Evolutionary conservation across 2,329 filamentous ascomycete genomes (phyloP).

Genomic region (Ophiostoma quercus): DNA sequence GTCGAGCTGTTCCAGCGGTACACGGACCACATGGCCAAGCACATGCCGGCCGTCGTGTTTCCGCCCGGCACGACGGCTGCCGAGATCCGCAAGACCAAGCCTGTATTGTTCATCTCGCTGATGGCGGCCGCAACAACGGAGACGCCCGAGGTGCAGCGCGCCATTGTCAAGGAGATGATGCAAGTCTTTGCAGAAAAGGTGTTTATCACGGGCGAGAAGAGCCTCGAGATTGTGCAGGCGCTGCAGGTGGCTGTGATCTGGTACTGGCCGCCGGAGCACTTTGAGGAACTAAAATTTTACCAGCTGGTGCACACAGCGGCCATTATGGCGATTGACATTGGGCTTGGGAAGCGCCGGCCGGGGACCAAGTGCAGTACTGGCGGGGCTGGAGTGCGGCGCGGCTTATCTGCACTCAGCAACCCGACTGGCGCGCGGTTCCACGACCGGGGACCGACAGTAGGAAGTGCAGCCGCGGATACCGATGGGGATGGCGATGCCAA

Average conservation of each 20-base stretch:
- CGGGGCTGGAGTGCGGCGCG: background rate
- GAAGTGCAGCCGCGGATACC: background rate
- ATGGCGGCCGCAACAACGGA: slow-evolving; percentile 61
- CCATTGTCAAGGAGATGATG: slow-evolving; percentile 64
- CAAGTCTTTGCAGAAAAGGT: slow-evolving; percentile 68
- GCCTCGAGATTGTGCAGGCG: slow-evolving; percentile 74
- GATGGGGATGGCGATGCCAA: background rate
- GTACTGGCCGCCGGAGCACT: slow-evolving; percentile 78
- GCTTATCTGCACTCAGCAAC: background rate
- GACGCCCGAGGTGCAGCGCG: slow-evolving; percentile 51
- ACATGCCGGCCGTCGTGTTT: slow-evolving; percentile 60
- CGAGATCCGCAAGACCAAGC: slow-evolving; percentile 54
- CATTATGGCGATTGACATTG: slow-evolving; percentile 78
- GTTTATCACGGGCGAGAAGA: slow-evolving; percentile 72
- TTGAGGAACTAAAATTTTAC: slow-evolving; percentile 85
- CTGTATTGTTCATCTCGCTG: slow-evolving; percentile 64
- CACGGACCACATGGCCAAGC: slow-evolving; percentile 53
- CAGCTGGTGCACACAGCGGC: slow-evolving; percentile 76
- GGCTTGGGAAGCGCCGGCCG: slow-evolving; percentile 52
- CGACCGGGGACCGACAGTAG: background rate
- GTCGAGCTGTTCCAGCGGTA: slow-evolving; percentile 54
- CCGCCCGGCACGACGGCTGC: slow-evolving; percentile 48
- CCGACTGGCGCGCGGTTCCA: background rate
- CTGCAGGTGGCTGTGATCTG: slow-evolving; percentile 71
- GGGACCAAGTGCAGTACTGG: background rate